These are phyloP conservation scores for Paramecium bursaria DNA, from an alignment of 73 alveolate species.

Conservation along the genomic window DNA sequence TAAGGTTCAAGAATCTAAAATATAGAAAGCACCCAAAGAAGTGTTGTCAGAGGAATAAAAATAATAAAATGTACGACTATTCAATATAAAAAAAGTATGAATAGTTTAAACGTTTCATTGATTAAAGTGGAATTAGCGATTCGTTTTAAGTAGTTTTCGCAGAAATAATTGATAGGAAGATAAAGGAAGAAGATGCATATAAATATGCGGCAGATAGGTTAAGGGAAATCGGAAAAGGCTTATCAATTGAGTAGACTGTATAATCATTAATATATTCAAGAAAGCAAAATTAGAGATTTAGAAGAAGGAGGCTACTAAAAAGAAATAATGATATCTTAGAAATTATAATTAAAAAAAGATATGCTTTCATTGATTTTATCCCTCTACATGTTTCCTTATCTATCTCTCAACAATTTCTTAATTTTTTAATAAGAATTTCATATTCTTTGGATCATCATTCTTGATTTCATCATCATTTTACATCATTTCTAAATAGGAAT, in stretches of 20 bases:
- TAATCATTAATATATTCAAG: neutral
- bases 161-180: slow-evolving; percentile 37
- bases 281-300: slow-evolving; percentile 38
- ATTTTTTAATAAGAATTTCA: slow-evolving; percentile 52
- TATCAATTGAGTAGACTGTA: slow-evolving; percentile 28
- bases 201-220: slow-evolving; percentile 49
- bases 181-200: slow-evolving; percentile 49
- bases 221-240: slow-evolving; percentile 58
- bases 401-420: slow-evolving; percentile 55
- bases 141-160: slow-evolving; percentile 52
- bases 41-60: neutral
- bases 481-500: slow-evolving; percentile 36
- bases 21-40: no score
- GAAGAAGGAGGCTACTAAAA: no score
- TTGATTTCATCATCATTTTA: slow-evolving; percentile 59
- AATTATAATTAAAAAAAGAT: no score
- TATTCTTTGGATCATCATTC: slow-evolving; percentile 57
- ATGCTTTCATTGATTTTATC: no score
- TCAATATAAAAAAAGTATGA: slow-evolving; percentile 4
- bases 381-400: slow-evolving; percentile 35
- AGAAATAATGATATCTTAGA: no score
- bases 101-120: slow-evolving; percentile 8
- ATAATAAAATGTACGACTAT: neutral
- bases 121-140: slow-evolving; percentile 49
- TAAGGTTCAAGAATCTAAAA: no score